Percentiles rank a stretch among this genome's conserved stretches.
Conservation (phyloP, 176 grass and related monocot species). For the Oryza punctata region DNA sequence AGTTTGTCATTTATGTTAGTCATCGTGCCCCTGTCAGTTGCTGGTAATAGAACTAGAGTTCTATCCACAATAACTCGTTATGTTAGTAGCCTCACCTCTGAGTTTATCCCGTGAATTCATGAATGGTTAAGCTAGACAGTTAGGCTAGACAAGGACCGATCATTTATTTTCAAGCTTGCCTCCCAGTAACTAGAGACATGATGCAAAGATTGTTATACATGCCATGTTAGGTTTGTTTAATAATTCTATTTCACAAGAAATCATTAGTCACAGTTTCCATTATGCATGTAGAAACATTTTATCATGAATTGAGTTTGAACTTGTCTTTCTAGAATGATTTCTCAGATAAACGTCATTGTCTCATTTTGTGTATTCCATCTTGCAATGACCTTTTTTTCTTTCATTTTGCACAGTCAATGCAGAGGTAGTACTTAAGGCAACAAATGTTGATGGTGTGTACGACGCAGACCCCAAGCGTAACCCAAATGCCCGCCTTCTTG, state of each 20-base stretch:
- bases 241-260: background rate
- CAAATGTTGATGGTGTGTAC: slow-evolving; percentile 95
- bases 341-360: background rate
- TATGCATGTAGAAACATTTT: slow-evolving; percentile 5
- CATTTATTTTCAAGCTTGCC: background rate
- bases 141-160: background rate
- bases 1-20: slow-evolving; percentile 8
- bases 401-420: slow-evolving; percentile 66
- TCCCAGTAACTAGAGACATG: background rate
- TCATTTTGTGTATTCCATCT: background rate
- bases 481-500: slow-evolving; percentile 75
- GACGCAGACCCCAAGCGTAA: slow-evolving; percentile 78
- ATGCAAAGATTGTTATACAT: background rate
- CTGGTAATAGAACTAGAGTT: slow-evolving; percentile 7
- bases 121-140: background rate
- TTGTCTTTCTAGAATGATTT: background rate
- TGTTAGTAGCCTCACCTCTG: background rate
- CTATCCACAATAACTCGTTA: background rate
- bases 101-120: slow-evolving; percentile 7
- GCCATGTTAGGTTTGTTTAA: background rate
- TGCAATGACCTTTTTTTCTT: slow-evolving; percentile 1
- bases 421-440: slow-evolving; percentile 97
- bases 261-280: background rate
- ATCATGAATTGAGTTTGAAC: background rate
- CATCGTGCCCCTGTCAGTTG: background rate